These are phyloP conservation scores for Mucor circinelloides DNA, from an alignment of 371 early-diverging fungal genomes.

Conservation along the genomic window DNA sequence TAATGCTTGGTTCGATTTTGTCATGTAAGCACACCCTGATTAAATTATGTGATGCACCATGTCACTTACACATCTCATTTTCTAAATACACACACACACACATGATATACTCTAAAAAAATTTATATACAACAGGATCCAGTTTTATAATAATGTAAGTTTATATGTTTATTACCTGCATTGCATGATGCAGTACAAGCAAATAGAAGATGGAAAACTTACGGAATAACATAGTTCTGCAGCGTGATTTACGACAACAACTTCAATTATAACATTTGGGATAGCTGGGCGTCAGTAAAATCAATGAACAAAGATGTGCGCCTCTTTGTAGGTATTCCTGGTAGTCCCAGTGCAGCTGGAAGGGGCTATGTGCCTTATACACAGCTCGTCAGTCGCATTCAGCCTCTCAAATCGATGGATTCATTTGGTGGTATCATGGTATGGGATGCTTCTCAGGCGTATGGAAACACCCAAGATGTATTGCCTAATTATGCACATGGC, in stretches of 20 bases:
- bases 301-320: slow-evolving; percentile 62
- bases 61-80: neutral
- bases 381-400: slow-evolving; percentile 27
- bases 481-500: slow-evolving; percentile 28
- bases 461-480: slow-evolving; percentile 34
- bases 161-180: neutral
- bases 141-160: slow-evolving; percentile 29
- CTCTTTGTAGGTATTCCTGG: slow-evolving; percentile 67
- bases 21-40: slow-evolving; percentile 23
- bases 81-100: too few species aligned
- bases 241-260: slow-evolving; percentile 13
- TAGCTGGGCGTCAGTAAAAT: slow-evolving; percentile 62
- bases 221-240: slow-evolving; percentile 22
- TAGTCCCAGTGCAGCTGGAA: slow-evolving; percentile 46
- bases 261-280: slow-evolving; percentile 62
- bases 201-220: neutral
- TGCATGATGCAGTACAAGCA: neutral
- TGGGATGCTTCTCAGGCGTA: slow-evolving; percentile 62
- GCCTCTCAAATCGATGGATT: slow-evolving; percentile 32
- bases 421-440: slow-evolving; percentile 70
- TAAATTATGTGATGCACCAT: neutral
- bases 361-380: slow-evolving; percentile 40
- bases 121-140: slow-evolving; percentile 16
- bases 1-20: slow-evolving; percentile 52
- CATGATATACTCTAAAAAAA: neutral